These are phyloP conservation scores for Yarrowia deformans DNA, from an alignment of 805 yeast species.

Conservation along the genomic window DNA sequence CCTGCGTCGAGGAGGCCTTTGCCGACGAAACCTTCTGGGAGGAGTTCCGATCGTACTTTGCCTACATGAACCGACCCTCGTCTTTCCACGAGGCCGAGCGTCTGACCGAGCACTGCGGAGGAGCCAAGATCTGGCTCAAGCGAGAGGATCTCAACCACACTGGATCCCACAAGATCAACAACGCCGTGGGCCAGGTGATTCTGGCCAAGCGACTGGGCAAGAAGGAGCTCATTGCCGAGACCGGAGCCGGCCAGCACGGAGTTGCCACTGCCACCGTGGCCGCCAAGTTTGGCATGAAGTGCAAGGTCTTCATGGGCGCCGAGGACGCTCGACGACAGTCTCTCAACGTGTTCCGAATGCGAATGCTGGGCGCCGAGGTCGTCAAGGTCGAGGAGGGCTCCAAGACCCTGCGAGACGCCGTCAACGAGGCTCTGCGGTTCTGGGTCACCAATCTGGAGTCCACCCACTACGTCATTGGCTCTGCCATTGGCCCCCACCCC, in stretches of 20 bases:
- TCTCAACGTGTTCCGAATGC: slow-evolving; percentile 95
- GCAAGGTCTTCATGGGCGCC: slow-evolving; percentile 98
- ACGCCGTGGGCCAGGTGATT: slow-evolving; percentile 57
- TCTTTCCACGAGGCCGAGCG: slow-evolving; percentile 90
- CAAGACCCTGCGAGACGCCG: slow-evolving; percentile 94
- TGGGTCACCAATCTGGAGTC: slow-evolving; percentile 90
- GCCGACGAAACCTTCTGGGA: slow-evolving; percentile 94
- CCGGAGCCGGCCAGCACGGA: slow-evolving; percentile 62
- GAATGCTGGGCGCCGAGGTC: slow-evolving; percentile 94
- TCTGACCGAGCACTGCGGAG: slow-evolving; percentile 88
- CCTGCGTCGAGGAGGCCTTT: slow-evolving; percentile 83
- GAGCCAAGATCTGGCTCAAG: slow-evolving; percentile 96
- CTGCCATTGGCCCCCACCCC: slow-evolving; percentile 99
- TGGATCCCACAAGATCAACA: slow-evolving; percentile 58
- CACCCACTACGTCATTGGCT: slow-evolving; percentile 96
- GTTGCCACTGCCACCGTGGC: slow-evolving; percentile 61
- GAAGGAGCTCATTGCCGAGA: slow-evolving; percentile 57
- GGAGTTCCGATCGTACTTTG: slow-evolving; percentile 81
- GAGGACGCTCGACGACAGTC: slow-evolving; percentile 99
- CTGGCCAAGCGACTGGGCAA: slow-evolving; percentile 57
- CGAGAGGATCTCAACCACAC: slow-evolving; percentile 81
- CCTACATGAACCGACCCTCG: slow-evolving; percentile 97
- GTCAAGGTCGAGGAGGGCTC: slow-evolving; percentile 95
- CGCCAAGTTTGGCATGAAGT: slow-evolving; percentile 78
- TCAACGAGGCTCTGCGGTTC: slow-evolving; percentile 92